Base-by-base conservation (phyloP, 768 basidiomycete species). In the Cyclocybe cylindracea region DNA sequence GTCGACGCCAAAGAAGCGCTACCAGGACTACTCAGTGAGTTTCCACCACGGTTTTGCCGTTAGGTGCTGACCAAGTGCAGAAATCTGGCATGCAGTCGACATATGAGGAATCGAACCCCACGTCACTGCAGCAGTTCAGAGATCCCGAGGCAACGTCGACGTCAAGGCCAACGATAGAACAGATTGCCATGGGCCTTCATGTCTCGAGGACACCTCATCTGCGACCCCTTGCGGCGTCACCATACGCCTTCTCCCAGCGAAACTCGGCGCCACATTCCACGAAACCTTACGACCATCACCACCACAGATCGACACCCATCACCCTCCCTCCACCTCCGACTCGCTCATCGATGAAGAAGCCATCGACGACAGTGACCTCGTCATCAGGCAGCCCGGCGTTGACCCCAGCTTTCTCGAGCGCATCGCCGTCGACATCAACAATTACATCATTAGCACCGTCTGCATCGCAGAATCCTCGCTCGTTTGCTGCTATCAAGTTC, bases 121-220 rank as follows among this genome's bases (percentile, higher is more conserved):
- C 50, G 29, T 55, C 58, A 9, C 60, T 59, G 36, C 66, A 64
- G 19, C 62, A 63, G 37, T 65, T 61, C 50, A 46, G 66, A 55
- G 60, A 65, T 13, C 53, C 58, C 34, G 73, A 77, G 54, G 66
- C 77, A 29, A 56, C 74, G 24, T 51, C 71, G 24, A 24, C 24
- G 19, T 63, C 71, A 16, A 82, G 79, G 11, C 87, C 87, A 1
- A 85, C 83, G 42, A 77, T 88, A 37, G 83, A 86, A 60, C 87
- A 90, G 68, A 90, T 90, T 54, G 84, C 86, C 10, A 89, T 90
- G 87, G 88, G 88, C 14, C 75, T 90, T 18, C 88, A 90, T 66
- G 71, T 86, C 31, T 89, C 88, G 5, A 82, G 85, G 35, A 90
- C 88, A 1, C 88, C 88, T 3, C 87, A 89, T 63, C 68, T 89